Evolutionary conservation across 176 grass and related monocot species (phyloP), one percentile per base, ranked within the genome.

Genomic region (Lolium perenne): DNA sequence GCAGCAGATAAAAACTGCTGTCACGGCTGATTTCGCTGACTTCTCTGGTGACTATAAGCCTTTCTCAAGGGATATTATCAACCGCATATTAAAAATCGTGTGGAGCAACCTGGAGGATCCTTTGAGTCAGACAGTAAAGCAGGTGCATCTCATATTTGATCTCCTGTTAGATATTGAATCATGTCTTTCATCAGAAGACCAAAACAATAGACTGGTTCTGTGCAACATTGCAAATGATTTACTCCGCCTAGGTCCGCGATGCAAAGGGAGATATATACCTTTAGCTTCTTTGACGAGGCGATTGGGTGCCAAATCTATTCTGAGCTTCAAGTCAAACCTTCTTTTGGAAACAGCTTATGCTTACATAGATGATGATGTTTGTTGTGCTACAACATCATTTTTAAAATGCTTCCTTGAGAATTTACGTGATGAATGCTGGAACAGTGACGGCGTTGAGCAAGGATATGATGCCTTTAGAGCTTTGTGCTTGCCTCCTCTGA

Each of bases 81-180:
- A 86, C 60, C 87, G 80, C 57, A 58, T 98, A 88, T 53, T 98
- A 49, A 91, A 87, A 86, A 98, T 98, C 69, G 89, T 95, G 90
- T 98, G 97, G 97, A 91, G 90, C 73, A 98, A 98, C 90, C 90
- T 98, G 17, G 94, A 96, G 91, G 97, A 98, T 89, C 84, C 92
- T 86, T 91, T 96, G 85, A 98, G 90, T 86, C 97, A 98, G 82
- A 98, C 94, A 80, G 94, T 98, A 86, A 96, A 91, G 84, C 97
- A 98, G 75, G 97, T 92, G 86, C 97, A 98, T 87, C 92, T 98
- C 74, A 90, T 98, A 16, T 94, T 98, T 91, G 94, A 98, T 91
- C 97, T 98, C 51, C 87, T 98, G 58, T 94, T 95, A 77, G 97
- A 98, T 91, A 98, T 96, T 62, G 82, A 88, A 80, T 87, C 81